phyloP scores from a whole-genome alignment of 108 stramenopile species.

The Aurantiochytrium sp. region DNA sequence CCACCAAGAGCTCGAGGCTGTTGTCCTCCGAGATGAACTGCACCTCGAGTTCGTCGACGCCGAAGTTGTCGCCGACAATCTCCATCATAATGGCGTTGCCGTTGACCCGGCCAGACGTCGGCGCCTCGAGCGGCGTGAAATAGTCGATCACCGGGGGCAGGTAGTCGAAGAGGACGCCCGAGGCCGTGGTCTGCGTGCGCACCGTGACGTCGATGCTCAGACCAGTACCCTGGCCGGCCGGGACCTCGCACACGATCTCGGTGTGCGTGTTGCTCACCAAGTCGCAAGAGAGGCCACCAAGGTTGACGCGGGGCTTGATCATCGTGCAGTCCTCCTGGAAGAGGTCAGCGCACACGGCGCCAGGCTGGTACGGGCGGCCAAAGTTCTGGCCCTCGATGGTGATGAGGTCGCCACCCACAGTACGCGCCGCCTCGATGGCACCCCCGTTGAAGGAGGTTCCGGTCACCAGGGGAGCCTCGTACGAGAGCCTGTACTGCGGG shows the following conservation, averaged over 20 bases:
- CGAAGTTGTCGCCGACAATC: neutral
- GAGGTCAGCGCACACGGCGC: neutral
- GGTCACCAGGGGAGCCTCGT: neutral
- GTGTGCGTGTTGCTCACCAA: constrained; percentile 30
- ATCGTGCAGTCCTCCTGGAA: neutral
- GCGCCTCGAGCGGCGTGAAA: neutral
- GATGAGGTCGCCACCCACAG: neutral
- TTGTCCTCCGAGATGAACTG: neutral
- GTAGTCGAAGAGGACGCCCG: constrained; percentile 18
- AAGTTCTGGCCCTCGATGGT: constrained; percentile 34
- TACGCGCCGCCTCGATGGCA: neutral
- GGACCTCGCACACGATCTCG: neutral
- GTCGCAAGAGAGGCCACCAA: neutral
- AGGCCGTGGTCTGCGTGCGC: neutral
- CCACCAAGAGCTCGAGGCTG: neutral
- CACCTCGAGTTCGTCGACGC: neutral
- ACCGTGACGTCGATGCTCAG: constrained; percentile 28
- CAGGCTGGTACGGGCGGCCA: neutral
- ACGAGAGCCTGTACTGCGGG: neutral
- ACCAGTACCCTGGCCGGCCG: constrained; percentile 26
- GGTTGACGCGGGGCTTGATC: neutral
- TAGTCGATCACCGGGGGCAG: neutral
- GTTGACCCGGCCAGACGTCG: neutral
- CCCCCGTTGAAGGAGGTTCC: neutral
- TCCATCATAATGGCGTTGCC: neutral